A percentile compares a stretch with the other conserved stretches of the same genome.
Conservation (phyloP, 768 basidiomycete genomes). For the Psilocybe azurescens region DNA sequence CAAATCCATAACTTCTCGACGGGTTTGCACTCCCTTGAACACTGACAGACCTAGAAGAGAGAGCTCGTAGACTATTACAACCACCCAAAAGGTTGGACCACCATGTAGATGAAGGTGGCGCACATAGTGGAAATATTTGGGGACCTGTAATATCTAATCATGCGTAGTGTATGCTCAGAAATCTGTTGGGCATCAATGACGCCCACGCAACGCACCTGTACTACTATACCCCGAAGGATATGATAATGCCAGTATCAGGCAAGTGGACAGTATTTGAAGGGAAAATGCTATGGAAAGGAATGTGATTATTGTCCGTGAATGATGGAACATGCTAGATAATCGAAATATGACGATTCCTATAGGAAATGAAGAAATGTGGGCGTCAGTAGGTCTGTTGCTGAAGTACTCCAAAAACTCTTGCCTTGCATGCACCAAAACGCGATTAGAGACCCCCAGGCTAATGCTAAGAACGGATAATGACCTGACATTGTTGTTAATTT, state of each 20-base stretch:
- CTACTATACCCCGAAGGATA: background rate
- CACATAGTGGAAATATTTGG: background rate
- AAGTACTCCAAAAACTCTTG: no score
- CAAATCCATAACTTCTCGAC: background rate
- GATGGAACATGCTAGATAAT: constrained; percentile 11
- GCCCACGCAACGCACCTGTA: background rate
- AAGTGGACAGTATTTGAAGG: background rate
- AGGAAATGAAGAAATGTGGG: no score
- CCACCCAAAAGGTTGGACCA: constrained; percentile 3
- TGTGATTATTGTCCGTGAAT: constrained; percentile 1
- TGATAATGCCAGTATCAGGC: background rate
- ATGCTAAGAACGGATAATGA: background rate
- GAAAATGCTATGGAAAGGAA: background rate
- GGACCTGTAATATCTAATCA: background rate
- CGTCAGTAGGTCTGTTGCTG: no score
- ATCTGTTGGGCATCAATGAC: background rate
- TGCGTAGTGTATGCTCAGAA: background rate
- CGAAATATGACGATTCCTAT: constrained; percentile 7
- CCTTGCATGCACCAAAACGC: constrained; percentile 9
- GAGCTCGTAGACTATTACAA: background rate
- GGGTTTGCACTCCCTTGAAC: constrained; percentile 2
- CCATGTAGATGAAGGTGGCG: constrained; percentile 1
- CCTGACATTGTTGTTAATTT: background rate
- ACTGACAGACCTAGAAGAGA: background rate
- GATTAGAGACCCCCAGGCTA: background rate